Percentiles rank a stretch among this genome's conserved stretches.
These are phyloP conservation scores for Avena sativa DNA, from an alignment of 176 grass and related monocot genomes.

Conservation along the genomic window DNA sequence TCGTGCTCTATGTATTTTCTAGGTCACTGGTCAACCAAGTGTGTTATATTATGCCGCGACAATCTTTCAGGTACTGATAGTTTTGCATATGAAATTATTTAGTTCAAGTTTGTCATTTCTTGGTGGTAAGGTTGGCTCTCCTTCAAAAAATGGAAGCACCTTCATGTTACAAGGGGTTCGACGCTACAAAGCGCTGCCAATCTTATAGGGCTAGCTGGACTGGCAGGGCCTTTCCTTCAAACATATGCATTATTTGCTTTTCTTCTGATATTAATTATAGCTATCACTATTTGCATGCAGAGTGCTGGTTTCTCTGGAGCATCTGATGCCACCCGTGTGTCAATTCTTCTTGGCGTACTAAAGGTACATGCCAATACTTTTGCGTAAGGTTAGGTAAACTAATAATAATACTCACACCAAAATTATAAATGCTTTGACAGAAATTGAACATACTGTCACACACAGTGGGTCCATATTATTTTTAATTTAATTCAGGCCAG, in stretches of 20 bases:
- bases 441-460: constrained; percentile 3
- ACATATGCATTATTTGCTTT: not conserved
- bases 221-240: not conserved
- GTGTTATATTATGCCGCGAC: constrained; percentile 98
- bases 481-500: not conserved
- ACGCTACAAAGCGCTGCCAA: not conserved
- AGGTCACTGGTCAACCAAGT: constrained; percentile 97
- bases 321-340: constrained; percentile 92
- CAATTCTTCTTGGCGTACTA: constrained; percentile 91
- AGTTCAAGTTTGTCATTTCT: constrained; percentile 24
- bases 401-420: not conserved
- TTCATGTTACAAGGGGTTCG: not conserved
- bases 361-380: constrained; percentile 60
- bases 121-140: constrained; percentile 16
- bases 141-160: not conserved
- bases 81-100: constrained; percentile 15
- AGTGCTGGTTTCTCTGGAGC: constrained; percentile 96
- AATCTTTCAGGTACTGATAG: constrained; percentile 78
- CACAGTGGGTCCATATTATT: not conserved
- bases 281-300: constrained; percentile 48
- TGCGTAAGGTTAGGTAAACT: not conserved
- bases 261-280: constrained; percentile 26
- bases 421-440: not conserved
- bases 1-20: constrained; percentile 37
- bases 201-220: constrained; percentile 5